Percentiles rank a stretch among this genome's conserved stretches.
phyloP scores from a whole-genome alignment of 2,329 filamentous ascomycete genomes.

The Botrytis paeoniae region DNA sequence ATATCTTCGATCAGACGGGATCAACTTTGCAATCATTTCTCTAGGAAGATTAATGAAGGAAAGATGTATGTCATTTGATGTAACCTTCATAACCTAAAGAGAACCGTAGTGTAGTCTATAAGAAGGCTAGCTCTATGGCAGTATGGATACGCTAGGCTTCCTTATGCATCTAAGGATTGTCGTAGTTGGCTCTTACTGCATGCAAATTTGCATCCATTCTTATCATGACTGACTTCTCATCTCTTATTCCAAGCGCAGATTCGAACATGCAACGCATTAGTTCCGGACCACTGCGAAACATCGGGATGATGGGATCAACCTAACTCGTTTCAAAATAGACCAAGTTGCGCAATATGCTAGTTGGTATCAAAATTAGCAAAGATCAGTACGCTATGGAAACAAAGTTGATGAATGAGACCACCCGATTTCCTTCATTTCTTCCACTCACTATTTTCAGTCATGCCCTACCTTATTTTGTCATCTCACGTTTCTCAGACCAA shows the following conservation, averaged over 20 bases:
- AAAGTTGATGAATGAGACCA: not conserved
- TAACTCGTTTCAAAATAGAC: not conserved
- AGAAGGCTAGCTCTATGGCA: not conserved
- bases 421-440: not conserved
- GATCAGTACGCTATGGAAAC: not conserved
- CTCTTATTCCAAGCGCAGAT: not conserved
- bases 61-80: not conserved
- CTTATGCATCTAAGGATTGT: too few species aligned
- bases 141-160: too few species aligned
- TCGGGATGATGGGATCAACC: too few species aligned
- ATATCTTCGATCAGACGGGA: not conserved
- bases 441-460: too few species aligned
- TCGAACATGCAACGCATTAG: not conserved
- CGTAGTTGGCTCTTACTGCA: not conserved
- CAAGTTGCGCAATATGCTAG: not conserved
- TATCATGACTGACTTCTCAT: not conserved
- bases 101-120: not conserved
- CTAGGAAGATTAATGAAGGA: not conserved
- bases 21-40: not conserved
- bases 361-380: not conserved
- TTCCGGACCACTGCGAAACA: not conserved
- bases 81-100: rapidly evolving
- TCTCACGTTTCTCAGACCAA: too few species aligned
- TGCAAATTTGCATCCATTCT: not conserved
- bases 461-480: too few species aligned